A percentile compares a stretch with the other conserved stretches of the same genome.
Evolutionary conservation across 176 grass and related monocot species (phyloP).

Genomic region (Pontederia crassipes): DNA sequence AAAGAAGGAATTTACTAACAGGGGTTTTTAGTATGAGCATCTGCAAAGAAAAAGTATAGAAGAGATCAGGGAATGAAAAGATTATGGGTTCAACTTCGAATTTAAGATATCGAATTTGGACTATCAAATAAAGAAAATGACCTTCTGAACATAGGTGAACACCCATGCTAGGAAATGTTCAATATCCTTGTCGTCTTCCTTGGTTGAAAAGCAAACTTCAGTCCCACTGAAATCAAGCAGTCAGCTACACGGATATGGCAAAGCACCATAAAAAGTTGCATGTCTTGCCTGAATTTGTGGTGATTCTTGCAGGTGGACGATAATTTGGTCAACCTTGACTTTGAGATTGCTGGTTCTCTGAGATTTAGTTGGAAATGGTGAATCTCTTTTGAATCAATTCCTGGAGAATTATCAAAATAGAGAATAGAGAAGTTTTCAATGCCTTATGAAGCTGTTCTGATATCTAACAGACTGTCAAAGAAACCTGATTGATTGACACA

Average conservation of each 20-base stretch:
- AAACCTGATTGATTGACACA: too few species aligned
- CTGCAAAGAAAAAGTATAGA: slow-evolving; percentile 35
- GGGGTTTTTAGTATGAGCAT: slow-evolving; percentile 30
- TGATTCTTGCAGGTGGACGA: slow-evolving; percentile 42
- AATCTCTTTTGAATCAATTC: slow-evolving; percentile 45
- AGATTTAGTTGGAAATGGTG: slow-evolving; percentile 42
- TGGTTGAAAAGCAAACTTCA: slow-evolving; percentile 47
- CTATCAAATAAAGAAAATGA: slow-evolving; percentile 4
- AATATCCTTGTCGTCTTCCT: slow-evolving; percentile 32
- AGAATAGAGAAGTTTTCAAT: neutral
- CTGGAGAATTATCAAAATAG: slow-evolving; percentile 6
- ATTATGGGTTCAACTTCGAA: neutral
- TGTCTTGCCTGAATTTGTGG: slow-evolving; percentile 46
- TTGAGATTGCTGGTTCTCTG: slow-evolving; percentile 40
- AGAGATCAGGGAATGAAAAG: slow-evolving; percentile 11
- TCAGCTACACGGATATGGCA: slow-evolving; percentile 6
- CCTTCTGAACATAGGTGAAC: slow-evolving; percentile 42
- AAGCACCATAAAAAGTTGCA: neutral
- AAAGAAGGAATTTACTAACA: slow-evolving; percentile 29
- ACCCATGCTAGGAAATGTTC: slow-evolving; percentile 45
- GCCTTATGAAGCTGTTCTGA: slow-evolving; percentile 1
- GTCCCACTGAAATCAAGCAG: slow-evolving; percentile 44
- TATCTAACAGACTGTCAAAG: neutral
- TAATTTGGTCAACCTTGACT: slow-evolving; percentile 40
- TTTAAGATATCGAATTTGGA: too few species aligned